Base-by-base conservation (phyloP, 352 stramenopile genomes). In the Thraustotheca clavata region DNA sequence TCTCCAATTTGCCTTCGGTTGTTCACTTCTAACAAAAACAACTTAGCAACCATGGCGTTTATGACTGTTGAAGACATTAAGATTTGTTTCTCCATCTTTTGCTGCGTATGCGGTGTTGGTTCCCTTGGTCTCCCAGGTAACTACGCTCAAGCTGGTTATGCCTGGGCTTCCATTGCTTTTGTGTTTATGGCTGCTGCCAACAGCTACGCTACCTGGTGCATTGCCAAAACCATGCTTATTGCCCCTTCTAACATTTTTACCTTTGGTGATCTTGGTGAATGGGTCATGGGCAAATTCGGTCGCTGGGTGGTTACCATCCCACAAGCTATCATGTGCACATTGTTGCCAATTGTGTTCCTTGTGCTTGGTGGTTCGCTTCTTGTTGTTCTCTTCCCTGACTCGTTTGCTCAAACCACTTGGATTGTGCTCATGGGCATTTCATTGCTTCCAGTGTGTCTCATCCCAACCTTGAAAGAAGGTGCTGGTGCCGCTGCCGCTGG, bases 91-190 rank as follows among this genome's bases (percentile, higher is more conserved):
- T 60, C 34, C 6, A 16, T 69, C 3, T 69, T 69, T 31, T 69
- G 63, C 60, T 69, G 63, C 35, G 63, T 69, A 24, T 69, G 60
- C 22, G 63, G 52, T 39, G 79, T 89, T 33, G 80, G 80, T 12
- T 87, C 80, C 31, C 74, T 89, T 32, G 77, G 80, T 48, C 85
- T 89, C 75, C 77, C 80, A 0, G 76, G 70, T 31, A 89, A 89
- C 67, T 89, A 84, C 57, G 74, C 63, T 20, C 31, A 18, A 11
- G 52, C 33, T 16, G 52, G 52, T 18, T 62, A 49, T 29, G 31
- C 31, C 18, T 62, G 52, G 52, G 60, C 60, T 1, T 20, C 60
- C 33, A 31, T 55, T 35, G 60, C 60, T 6, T 39, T 67, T 32
- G 8, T 67, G 0, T 62, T 48, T 34, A 67, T 67, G 60, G 60